Base-by-base conservation (phyloP, 441 rosid species). In the Jatropha podagrica region DNA sequence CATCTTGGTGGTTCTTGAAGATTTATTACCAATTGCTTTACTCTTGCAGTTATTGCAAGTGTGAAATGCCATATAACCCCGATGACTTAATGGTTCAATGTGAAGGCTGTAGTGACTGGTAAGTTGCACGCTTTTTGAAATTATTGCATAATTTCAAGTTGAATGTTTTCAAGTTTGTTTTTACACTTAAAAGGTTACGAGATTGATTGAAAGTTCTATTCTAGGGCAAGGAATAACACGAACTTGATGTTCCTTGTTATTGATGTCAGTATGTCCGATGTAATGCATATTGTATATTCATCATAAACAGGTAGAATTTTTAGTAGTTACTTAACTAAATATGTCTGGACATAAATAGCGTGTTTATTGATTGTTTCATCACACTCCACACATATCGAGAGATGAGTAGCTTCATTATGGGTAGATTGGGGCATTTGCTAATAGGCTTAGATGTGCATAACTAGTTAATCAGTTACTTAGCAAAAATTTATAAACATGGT, bases 61-160 rank as follows among this genome's bases (percentile, higher is more conserved):
- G 88, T 18, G 88, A 85, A 75, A 85, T 85, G 86, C 88, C 86
- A 3, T 85, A 85, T 64, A 85, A 85, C 71, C 84, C 86, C 1
- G 84, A 85, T 75, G 88, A 85, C 68, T 68, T 85, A 20, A 85
- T 85, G 86, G 83, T 85, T 51, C 84, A 81, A 48, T 85, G 88
- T 40, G 86, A 85, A 79, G 80, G 80, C 54, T 85, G 86, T 71
- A 85, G 74, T 27, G 84, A 81, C 42, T 85, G 84, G 97, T 93
- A 83, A 85, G 86, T 72, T 51, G 58, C 27, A 20, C 76, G 68
- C 49, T 44, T 69, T 68, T 60, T 12, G 17, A 48, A 54, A 32
- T 15, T 20, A 37, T 52, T 54, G 15, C 8, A 11, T 52, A 3
- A 10, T 32, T 23, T 74, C 14, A 62, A 60, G 32, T 48, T 58